These are phyloP conservation scores for Penicillium flavigenum DNA, from an alignment of 495 filamentous ascomycete species.

Conservation along the genomic window DNA sequence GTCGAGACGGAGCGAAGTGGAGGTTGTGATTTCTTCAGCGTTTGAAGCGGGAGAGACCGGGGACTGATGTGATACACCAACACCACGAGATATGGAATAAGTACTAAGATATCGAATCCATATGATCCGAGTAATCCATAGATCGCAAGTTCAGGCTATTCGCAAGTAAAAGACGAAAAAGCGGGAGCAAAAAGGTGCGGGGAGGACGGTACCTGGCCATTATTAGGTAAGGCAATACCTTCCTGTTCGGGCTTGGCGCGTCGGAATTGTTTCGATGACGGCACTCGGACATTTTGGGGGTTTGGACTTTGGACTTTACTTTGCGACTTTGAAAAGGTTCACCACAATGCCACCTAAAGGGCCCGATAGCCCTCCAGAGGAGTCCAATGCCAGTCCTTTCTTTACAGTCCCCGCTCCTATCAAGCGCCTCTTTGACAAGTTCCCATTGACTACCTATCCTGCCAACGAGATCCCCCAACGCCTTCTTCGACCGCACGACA, in stretches of 20 bases:
- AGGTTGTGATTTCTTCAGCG: conserved; percentile 6
- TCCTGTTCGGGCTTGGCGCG: conserved; percentile 9
- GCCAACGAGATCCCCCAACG: conserved; percentile 73
- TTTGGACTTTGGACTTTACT: background rate
- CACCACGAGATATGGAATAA: background rate
- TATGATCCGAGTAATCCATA: background rate
- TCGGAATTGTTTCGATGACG: conserved; percentile 15
- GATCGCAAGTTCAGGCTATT: background rate
- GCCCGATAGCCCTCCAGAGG: conserved; percentile 27
- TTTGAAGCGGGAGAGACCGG: conserved; percentile 16
- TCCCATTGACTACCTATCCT: conserved; percentile 78
- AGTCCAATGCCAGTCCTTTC: conserved; percentile 34
- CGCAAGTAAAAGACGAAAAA: background rate
- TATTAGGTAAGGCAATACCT: conserved; percentile 16
- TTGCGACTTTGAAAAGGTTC: background rate
- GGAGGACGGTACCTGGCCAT: conserved; percentile 7
- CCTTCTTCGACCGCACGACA: conserved; percentile 46
- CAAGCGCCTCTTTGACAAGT: conserved; percentile 77
- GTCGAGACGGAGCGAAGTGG: conserved; percentile 11
- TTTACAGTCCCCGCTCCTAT: conserved; percentile 73
- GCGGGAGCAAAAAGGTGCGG: conserved; percentile 1
- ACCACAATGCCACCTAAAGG: conserved; percentile 38
- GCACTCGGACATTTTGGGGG: background rate
- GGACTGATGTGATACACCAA: background rate
- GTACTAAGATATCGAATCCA: background rate